A percentile compares a stretch with the other conserved stretches of the same genome.
Evolutionary conservation across 2,329 filamentous ascomycete species (phyloP).

Genomic region (Macrophomina phaseolina): DNA sequence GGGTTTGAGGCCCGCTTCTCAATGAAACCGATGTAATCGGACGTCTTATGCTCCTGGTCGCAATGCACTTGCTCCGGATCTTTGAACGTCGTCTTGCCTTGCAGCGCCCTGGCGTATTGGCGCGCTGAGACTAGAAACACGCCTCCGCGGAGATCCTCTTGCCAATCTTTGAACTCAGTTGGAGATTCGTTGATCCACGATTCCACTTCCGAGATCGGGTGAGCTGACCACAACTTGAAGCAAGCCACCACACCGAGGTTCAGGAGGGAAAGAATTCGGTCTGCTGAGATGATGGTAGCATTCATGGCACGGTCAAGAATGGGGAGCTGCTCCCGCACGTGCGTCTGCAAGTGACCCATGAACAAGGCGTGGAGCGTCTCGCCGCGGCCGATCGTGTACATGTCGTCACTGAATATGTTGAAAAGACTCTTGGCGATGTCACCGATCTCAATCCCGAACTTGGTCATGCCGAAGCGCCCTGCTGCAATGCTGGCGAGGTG

Average conservation of each 20-base stretch:
- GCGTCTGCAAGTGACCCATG: constrained; percentile 70
- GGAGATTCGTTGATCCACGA: constrained; percentile 73
- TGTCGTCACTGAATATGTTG: constrained; percentile 64
- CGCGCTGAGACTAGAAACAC: constrained; percentile 69
- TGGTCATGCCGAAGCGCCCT: constrained; percentile 72
- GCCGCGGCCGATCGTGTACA: constrained; percentile 70
- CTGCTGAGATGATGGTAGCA: constrained; percentile 68
- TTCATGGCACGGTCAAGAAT: constrained; percentile 71
- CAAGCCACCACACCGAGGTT: constrained; percentile 71
- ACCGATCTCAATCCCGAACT: constrained; percentile 70
- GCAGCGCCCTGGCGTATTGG: constrained; percentile 71
- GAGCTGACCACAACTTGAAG: constrained; percentile 71
- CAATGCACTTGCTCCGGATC: constrained; percentile 65
- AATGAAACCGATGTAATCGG: constrained; percentile 60
- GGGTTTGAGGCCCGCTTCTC: constrained; percentile 60
- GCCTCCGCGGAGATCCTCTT: constrained; percentile 72
- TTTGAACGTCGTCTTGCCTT: constrained; percentile 70
- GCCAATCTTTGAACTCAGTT: constrained; percentile 76
- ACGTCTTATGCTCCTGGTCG: constrained; percentile 69
- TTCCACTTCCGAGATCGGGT: constrained; percentile 73
- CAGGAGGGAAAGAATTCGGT: constrained; percentile 73
- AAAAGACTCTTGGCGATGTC: constrained; percentile 68
- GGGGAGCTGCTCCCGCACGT: constrained; percentile 63
- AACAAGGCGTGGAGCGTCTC: constrained; percentile 73
- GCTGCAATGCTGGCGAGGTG: constrained; percentile 71